phyloP scores from a whole-genome alignment of 805 yeast species.

The Candida orba region DNA sequence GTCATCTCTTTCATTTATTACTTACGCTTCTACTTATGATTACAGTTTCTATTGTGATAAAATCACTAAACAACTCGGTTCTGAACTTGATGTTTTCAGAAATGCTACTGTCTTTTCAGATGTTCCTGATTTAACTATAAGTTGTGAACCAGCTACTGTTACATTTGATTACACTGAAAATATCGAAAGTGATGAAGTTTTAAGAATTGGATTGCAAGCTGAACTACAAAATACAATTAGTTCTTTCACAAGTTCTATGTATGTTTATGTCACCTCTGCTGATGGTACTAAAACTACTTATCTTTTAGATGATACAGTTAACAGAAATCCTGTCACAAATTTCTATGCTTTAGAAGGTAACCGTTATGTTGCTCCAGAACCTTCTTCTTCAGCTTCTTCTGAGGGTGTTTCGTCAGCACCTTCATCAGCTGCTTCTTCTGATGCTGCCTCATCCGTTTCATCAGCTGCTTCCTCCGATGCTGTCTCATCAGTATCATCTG shows the following conservation, averaged over 20 bases:
- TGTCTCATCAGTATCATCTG: neutral
- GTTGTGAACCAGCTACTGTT: neutral
- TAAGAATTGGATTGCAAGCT: too few species aligned
- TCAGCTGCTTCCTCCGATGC: neutral
- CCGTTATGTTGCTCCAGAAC: neutral
- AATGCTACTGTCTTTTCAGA: constrained; percentile 1
- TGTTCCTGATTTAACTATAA: constrained; percentile 1
- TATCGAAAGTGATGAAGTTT: neutral
- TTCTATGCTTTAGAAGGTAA: neutral
- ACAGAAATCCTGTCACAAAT: neutral
- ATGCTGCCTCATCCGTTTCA: neutral
- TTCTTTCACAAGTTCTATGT: neutral
- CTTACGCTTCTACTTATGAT: neutral
- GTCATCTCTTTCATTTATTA: neutral
- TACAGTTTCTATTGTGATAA: constrained; percentile 1
- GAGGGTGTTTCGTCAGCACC: neutral
- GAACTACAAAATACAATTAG: too few species aligned
- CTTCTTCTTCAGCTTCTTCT: neutral
- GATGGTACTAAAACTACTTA: too few species aligned
- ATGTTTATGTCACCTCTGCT: neutral
- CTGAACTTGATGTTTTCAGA: constrained; percentile 1
- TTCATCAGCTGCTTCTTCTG: neutral
- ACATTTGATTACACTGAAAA: neutral
- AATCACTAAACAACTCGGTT: constrained; percentile 1
- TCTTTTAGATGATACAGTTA: too few species aligned